These are phyloP conservation scores for Pseudogymnoascus sp. DNA, from an alignment of 2,329 filamentous ascomycete species.

Conservation along the genomic window DNA sequence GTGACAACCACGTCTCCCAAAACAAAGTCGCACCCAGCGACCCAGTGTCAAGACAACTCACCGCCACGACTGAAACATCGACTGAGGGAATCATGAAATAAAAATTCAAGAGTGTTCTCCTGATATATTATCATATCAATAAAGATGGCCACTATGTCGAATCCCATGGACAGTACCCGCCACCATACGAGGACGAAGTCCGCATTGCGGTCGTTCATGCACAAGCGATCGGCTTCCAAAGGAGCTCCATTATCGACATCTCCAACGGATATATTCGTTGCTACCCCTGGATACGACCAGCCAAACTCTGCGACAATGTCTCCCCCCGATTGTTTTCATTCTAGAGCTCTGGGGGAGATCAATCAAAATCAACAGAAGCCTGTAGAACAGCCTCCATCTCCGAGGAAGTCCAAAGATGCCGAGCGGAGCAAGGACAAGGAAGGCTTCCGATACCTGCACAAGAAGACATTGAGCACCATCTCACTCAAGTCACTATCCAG, in stretches of 20 bases:
- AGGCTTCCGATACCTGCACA: constrained; percentile 35
- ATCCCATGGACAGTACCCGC: neutral
- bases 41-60: neutral
- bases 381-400: constrained; percentile 31
- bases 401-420: constrained; percentile 34
- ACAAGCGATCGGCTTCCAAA: constrained; percentile 26
- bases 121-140: constrained; percentile 10
- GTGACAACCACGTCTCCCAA: neutral
- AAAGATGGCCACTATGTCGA: constrained; percentile 24
- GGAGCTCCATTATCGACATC: constrained; percentile 21
- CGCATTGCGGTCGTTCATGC: constrained; percentile 29
- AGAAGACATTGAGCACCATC: constrained; percentile 38
- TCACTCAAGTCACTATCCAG: constrained; percentile 38
- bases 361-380: constrained; percentile 45
- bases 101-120: neutral
- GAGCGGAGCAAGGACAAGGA: constrained; percentile 28
- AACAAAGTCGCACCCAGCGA: constrained; percentile 5
- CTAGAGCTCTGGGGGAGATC: constrained; percentile 48
- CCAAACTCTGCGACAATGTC: constrained; percentile 28
- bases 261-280: constrained; percentile 18
- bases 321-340: constrained; percentile 31
- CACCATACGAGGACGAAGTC: constrained; percentile 28
- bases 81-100: constrained; percentile 9
- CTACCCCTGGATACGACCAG: constrained; percentile 19
- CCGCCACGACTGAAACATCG: constrained; percentile 1